Conservation (phyloP, 257 asterid genomes). For the Plantago ovata region DNA sequence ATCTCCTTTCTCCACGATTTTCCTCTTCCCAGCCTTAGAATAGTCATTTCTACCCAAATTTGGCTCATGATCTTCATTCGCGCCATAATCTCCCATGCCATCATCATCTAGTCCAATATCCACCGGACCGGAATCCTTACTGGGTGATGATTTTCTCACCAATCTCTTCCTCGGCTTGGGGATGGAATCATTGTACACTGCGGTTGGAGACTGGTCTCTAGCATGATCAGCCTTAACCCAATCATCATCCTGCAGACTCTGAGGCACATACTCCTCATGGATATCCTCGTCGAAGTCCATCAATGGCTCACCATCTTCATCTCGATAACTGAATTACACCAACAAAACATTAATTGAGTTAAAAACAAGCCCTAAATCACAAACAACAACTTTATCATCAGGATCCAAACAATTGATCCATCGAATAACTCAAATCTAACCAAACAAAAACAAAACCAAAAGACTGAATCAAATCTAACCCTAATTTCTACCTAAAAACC, state of each 20-base stretch:
- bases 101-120: conserved; percentile 59
- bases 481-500: conserved; percentile 11
- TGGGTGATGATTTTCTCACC: conserved; percentile 55
- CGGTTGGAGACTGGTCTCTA: conserved; percentile 50
- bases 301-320: conserved; percentile 94
- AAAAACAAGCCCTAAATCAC: not conserved
- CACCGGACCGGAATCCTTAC: conserved; percentile 29
- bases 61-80: conserved; percentile 34
- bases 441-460: no score
- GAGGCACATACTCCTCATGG: conserved; percentile 54
- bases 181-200: conserved; percentile 55
- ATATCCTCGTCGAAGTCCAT: conserved; percentile 73
- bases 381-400: not conserved
- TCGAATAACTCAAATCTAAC: not conserved
- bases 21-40: conserved; percentile 49
- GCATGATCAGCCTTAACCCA: conserved; percentile 16
- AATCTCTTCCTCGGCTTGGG: conserved; percentile 75
- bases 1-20: no score
- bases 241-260: conserved; percentile 40
- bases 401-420: not conserved
- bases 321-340: conserved; percentile 51
- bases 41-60: conserved; percentile 46
- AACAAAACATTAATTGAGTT: conserved; percentile 18
- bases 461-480: conserved; percentile 5
- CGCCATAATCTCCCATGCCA: conserved; percentile 27